Percentiles rank a stretch among this genome's conserved stretches.
Evolutionary conservation across 192 early-diverging fungal species (phyloP).

Genomic region (Oehlia diaphana): DNA sequence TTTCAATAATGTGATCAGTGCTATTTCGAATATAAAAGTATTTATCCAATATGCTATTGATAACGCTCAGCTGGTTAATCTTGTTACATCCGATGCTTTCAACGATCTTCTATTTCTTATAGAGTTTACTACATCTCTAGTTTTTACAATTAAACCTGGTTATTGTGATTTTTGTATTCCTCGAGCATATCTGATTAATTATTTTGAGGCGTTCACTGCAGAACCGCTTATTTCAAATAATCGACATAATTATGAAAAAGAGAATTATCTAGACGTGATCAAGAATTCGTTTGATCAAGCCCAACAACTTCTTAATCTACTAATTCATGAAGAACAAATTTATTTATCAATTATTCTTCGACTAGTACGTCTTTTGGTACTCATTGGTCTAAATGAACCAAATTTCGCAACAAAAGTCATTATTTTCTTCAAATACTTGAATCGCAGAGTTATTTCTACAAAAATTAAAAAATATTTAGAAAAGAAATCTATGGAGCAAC

Average conservation of each 20-base stretch:
- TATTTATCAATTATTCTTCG: slow-evolving; percentile 17
- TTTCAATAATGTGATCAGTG: not conserved
- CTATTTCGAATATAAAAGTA: not conserved
- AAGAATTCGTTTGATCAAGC: not conserved
- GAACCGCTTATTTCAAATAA: not conserved
- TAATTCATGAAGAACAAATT: not conserved
- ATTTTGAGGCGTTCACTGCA: not conserved
- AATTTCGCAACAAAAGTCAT: not conserved
- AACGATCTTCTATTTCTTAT: slow-evolving; percentile 13
- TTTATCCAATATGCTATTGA: slow-evolving; percentile 6
- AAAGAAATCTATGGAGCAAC: not conserved
- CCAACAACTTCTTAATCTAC: not conserved
- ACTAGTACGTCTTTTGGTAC: slow-evolving; percentile 16
- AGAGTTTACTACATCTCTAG: slow-evolving; percentile 7
- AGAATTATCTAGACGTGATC: not conserved
- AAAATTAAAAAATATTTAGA: slow-evolving; percentile 12
- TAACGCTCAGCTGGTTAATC: not conserved
- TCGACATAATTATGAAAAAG: not conserved
- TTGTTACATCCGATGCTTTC: not conserved
- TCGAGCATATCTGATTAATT: not conserved
- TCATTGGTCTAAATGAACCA: slow-evolving; percentile 15
- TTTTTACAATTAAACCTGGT: not conserved
- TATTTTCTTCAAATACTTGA: slow-evolving; percentile 6
- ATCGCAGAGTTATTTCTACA: not conserved
- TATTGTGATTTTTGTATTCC: slow-evolving; percentile 11